Conservation (phyloP, 257 asterid genomes). For the Nicotiana knightiana region DNA sequence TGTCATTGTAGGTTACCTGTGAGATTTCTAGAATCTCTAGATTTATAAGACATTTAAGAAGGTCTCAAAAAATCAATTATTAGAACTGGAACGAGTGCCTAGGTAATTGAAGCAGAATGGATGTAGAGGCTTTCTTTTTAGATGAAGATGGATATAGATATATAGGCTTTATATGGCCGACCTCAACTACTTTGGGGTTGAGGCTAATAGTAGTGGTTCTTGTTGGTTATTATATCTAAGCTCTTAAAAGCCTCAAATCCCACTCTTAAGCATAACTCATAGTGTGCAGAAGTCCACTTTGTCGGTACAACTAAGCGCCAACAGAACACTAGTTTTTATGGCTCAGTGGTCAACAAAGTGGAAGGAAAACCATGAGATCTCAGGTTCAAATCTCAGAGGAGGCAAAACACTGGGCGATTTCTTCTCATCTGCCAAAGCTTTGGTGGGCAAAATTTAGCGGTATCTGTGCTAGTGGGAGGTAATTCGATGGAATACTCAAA, state of each 20-base stretch:
- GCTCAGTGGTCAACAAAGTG: too few species aligned
- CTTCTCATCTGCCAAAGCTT: too few species aligned
- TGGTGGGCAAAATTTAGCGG: too few species aligned
- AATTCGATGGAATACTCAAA: too few species aligned
- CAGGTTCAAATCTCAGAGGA: too few species aligned
- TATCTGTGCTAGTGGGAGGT: too few species aligned
- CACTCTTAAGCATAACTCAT: background rate
- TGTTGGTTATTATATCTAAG: background rate
- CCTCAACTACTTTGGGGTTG: background rate
- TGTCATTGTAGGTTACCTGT: background rate
- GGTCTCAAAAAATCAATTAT: background rate
- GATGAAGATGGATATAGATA: background rate
- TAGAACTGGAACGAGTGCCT: background rate
- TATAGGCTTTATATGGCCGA: background rate
- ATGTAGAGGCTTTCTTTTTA: background rate
- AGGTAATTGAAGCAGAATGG: background rate
- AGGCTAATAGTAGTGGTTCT: background rate
- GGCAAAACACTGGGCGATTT: too few species aligned
- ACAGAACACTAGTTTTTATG: too few species aligned
- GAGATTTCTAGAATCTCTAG: background rate
- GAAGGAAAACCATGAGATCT: too few species aligned
- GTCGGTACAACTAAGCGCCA: background rate
- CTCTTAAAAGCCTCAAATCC: background rate
- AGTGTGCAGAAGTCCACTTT: background rate
- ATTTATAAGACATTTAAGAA: background rate